Evolutionary conservation across 2,329 filamentous ascomycete genomes (phyloP), one percentile per base, ranked within the genome.

Genomic region (Pseudocercospora musae): DNA sequence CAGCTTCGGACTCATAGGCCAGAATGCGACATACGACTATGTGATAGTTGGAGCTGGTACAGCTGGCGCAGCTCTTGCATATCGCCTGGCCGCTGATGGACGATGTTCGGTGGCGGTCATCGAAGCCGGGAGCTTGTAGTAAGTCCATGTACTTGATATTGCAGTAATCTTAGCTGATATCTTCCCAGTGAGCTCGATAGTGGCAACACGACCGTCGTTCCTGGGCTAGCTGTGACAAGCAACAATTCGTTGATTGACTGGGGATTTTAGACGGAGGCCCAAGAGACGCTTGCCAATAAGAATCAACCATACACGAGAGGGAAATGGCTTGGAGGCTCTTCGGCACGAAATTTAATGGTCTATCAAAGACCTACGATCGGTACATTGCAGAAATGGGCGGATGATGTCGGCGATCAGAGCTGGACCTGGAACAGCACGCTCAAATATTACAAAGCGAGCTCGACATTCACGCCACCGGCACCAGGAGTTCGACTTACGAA

Each of bases 381-480:
- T 6, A 69, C 70, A 15, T 69, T 75, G 59, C 68, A 74, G 55
- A 59, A 59, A 52, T 78, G 77, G 77, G 76, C 75, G 0, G 70
- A 78, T 48, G 64, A 70, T 31, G 75, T 78, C 6, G 73, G 66
- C 3, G 76, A 78, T 53, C 37, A 74, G 31, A 63, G 72, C 52
- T 73, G 73, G 42, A 64, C 62, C 3, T 75, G 69, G 49, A 62
- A 66, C 48, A 70, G 72, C 50, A 42, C 73, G 40, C 46, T 74
- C 61, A 59, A 65, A 52, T 68, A 64, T 56, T 69, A 68, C 65
- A 15, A 72, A 53, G 60, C 63, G 27, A 64, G 59, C 27, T n/a
- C 66, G 2, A 61, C 63, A 18, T 64, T 69, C 29, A 69, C 68
- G 10, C 57, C 15, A 10, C 40, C 40, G 9, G 7, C 18, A 2